Conservation (phyloP, 345 rosid species). For the Tarenaya hassleriana region DNA sequence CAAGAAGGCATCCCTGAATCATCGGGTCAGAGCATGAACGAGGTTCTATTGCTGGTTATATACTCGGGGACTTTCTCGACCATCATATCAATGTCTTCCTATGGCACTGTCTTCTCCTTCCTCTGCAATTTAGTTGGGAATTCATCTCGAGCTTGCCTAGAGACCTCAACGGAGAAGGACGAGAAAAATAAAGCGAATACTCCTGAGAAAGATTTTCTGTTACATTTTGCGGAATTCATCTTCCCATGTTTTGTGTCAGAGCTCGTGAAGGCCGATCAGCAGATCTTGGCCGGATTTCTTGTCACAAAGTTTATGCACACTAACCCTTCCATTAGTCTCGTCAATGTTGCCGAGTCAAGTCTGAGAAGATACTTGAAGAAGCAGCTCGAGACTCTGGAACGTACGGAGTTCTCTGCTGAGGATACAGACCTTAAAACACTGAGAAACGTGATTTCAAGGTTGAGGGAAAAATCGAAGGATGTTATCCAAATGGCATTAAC, state of each 20-base stretch:
- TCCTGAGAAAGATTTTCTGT: slow-evolving; percentile 19
- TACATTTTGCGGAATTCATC: slow-evolving; percentile 47
- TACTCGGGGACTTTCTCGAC: slow-evolving; percentile 55
- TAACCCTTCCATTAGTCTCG: slow-evolving; percentile 52
- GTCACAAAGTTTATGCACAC: slow-evolving; percentile 79
- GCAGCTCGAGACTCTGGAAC: slow-evolving; percentile 39
- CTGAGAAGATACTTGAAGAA: slow-evolving; percentile 55
- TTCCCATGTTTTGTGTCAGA: slow-evolving; percentile 63
- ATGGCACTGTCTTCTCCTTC: slow-evolving; percentile 52
- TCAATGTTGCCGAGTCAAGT: slow-evolving; percentile 63
- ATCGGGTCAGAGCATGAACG: slow-evolving; percentile 37
- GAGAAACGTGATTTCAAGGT: slow-evolving; percentile 39
- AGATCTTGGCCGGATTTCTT: slow-evolving; percentile 67
- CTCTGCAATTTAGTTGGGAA: slow-evolving; percentile 66
- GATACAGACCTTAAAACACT: slow-evolving; percentile 29
- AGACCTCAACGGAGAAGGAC: slow-evolving; percentile 29
- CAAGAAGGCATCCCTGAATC: slow-evolving; percentile 46
- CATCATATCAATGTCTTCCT: slow-evolving; percentile 38
- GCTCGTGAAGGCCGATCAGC: slow-evolving; percentile 69
- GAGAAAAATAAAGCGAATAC: slow-evolving; percentile 23
- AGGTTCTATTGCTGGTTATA: slow-evolving; percentile 48
- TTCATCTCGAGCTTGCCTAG: slow-evolving; percentile 58
- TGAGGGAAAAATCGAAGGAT: slow-evolving; percentile 40
- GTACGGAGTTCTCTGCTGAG: slow-evolving; percentile 19
- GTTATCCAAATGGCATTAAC: slow-evolving; percentile 45